phyloP scores from a whole-genome alignment of 805 yeast species.

The Candida mattraensis region DNA sequence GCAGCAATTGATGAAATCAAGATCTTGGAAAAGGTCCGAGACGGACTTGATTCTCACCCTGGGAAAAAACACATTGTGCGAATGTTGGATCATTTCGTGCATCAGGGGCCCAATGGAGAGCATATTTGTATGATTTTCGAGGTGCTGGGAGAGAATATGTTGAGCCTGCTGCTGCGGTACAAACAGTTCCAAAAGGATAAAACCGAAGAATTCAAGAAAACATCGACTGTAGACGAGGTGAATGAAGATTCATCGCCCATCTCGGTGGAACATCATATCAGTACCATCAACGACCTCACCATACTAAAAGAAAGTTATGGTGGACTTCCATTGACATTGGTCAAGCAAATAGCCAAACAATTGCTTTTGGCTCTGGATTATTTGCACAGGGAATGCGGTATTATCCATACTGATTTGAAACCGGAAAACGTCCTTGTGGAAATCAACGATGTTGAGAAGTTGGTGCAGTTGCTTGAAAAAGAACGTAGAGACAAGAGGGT shows the following conservation, averaged over 20 bases:
- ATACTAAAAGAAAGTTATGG: slow-evolving; percentile 43
- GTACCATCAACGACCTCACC: slow-evolving; percentile 34
- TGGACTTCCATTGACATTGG: slow-evolving; percentile 54
- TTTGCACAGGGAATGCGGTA: slow-evolving; percentile 59
- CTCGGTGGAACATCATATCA: slow-evolving; percentile 23
- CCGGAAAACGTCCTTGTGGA: slow-evolving; percentile 68
- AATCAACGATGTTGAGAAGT: slow-evolving; percentile 52
- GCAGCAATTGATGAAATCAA: slow-evolving; percentile 67
- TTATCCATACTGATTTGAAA: slow-evolving; percentile 73
- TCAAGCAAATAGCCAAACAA: slow-evolving; percentile 58
- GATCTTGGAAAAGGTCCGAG: slow-evolving; percentile 40
- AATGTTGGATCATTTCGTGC: slow-evolving; percentile 54
- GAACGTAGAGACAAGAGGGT: slow-evolving; percentile 29
- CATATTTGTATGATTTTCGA: slow-evolving; percentile 70
- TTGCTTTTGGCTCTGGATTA: slow-evolving; percentile 55
- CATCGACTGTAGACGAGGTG: slow-evolving; percentile 12
- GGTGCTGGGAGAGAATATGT: slow-evolving; percentile 59
- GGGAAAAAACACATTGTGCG: slow-evolving; percentile 55
- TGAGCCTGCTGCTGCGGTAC: slow-evolving; percentile 50
- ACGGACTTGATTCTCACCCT: slow-evolving; percentile 39
- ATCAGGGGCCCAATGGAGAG: slow-evolving; percentile 60
- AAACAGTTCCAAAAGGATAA: slow-evolving; percentile 38
- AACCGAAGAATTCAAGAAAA: slow-evolving; percentile 25
- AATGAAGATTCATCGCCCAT: slow-evolving; percentile 3
- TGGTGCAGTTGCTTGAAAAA: slow-evolving; percentile 45